These are phyloP conservation scores for Plantago coronopus DNA, from an alignment of 305 asterid species.

Conservation along the genomic window DNA sequence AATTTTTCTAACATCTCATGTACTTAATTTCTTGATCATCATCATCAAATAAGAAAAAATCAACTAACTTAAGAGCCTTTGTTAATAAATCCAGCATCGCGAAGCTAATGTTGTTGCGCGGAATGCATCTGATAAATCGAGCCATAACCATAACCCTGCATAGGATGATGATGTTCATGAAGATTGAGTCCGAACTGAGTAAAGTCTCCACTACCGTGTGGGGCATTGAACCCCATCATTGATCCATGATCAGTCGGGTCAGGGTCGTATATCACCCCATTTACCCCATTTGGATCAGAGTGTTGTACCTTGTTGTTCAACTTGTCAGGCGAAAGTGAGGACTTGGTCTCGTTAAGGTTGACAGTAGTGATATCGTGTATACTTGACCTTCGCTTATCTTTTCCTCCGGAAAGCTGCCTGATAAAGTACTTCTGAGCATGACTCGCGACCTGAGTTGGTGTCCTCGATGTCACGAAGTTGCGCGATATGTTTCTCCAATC, in stretches of 20 bases:
- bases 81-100: too few relatives aligned
- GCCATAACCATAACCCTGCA: constrained; percentile 39
- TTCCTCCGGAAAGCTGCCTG: constrained; percentile 76
- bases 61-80: too few relatives aligned
- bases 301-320: constrained; percentile 28
- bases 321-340: constrained; percentile 34
- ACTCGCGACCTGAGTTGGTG: constrained; percentile 92
- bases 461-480: constrained; percentile 71
- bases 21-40: background rate
- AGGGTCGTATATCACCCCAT: constrained; percentile 28
- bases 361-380: constrained; percentile 84
- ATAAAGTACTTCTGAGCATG: constrained; percentile 90
- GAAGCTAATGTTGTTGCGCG: too few relatives aligned
- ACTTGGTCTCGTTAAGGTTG: constrained; percentile 38
- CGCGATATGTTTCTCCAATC: constrained; percentile 90
- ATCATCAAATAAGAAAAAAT: background rate
- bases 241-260: constrained; percentile 36
- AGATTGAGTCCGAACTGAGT: constrained; percentile 27
- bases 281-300: constrained; percentile 29
- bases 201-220: constrained; percentile 21
- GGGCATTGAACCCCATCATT: constrained; percentile 35
- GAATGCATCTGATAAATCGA: constrained; percentile 41
- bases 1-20: constrained; percentile 1
- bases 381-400: constrained; percentile 85
- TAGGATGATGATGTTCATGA: constrained; percentile 27